Percentiles rank a stretch among this genome's conserved stretches.
Evolutionary conservation across 805 yeast genomes (phyloP).

Genomic region (Ogataea dorogensis): DNA sequence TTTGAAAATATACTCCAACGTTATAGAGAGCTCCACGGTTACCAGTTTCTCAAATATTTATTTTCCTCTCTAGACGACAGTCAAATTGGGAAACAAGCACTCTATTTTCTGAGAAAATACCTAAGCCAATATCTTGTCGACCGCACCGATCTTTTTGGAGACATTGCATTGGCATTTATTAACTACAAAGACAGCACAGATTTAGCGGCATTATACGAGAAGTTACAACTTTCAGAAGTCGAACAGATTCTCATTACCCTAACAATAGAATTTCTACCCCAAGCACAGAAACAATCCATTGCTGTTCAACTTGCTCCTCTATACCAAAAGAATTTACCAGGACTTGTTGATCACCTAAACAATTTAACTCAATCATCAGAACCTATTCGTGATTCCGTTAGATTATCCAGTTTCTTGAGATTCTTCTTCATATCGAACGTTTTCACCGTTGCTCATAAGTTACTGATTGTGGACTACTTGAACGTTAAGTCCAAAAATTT

Average conservation of each 20-base stretch:
- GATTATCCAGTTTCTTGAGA: slow-evolving; percentile 16
- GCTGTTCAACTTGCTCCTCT: slow-evolving; percentile 25
- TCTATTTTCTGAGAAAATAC: background rate
- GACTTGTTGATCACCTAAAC: slow-evolving; percentile 28
- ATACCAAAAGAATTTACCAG: slow-evolving; percentile 28
- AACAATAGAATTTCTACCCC: slow-evolving; percentile 24
- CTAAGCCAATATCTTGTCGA: background rate
- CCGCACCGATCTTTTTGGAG: background rate
- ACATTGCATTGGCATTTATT: background rate
- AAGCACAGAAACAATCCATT: slow-evolving; percentile 6
- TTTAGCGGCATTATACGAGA: background rate
- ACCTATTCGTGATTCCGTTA: slow-evolving; percentile 14
- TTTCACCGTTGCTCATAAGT: slow-evolving; percentile 32
- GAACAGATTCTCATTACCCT: slow-evolving; percentile 29
- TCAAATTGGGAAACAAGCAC: background rate
- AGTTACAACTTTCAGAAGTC: slow-evolving; percentile 14
- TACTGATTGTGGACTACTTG: slow-evolving; percentile 10
- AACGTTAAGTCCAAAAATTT: slow-evolving; percentile 21
- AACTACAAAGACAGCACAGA: background rate
- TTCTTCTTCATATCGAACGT: slow-evolving; percentile 28
- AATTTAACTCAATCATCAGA: slow-evolving; percentile 13
- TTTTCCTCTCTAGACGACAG: background rate
- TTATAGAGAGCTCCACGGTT: slow-evolving; percentile 2
- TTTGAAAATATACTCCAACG: slow-evolving; percentile 1
- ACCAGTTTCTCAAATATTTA: slow-evolving; percentile 1